Evolutionary conservation across 768 basidiomycete genomes (phyloP).

Genomic region (Sporobolomyces phaffii): DNA sequence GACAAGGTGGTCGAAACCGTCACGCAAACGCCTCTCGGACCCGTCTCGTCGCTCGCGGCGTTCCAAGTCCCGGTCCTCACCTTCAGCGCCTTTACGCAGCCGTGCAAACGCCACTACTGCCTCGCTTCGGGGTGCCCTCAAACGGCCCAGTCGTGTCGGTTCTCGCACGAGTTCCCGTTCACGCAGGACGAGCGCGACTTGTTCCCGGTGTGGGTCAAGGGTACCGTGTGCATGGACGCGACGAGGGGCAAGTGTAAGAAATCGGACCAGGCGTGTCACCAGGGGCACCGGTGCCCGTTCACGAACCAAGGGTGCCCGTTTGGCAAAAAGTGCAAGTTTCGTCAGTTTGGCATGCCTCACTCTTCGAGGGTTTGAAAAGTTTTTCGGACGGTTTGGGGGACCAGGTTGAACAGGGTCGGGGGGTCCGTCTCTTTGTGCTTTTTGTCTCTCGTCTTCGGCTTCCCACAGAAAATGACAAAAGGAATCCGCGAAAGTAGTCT

Average conservation of each 20-base stretch:
- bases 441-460: too few relatives aligned
- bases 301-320: not conserved
- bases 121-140: not conserved
- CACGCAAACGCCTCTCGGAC: not conserved
- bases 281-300: not conserved
- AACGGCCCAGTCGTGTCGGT: not conserved
- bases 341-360: not conserved
- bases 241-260: not conserved
- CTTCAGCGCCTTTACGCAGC: not conserved
- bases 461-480: too few relatives aligned
- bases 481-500: too few relatives aligned
- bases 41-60: not conserved
- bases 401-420: too few relatives aligned
- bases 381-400: too few relatives aligned
- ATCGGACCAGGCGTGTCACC: not conserved
- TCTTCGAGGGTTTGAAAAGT: not conserved
- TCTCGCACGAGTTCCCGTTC: conserved; percentile 2
- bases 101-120: not conserved
- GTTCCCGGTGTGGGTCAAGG: not conserved
- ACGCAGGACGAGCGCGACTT: not conserved
- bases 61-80: not conserved
- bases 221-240: not conserved
- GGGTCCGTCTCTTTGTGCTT: too few relatives aligned
- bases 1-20: not conserved
- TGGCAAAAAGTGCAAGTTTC: not conserved